Percentiles rank a stretch among this genome's conserved stretches.
phyloP scores from a whole-genome alignment of 306 rosid genomes.

The Malus orientalis region DNA sequence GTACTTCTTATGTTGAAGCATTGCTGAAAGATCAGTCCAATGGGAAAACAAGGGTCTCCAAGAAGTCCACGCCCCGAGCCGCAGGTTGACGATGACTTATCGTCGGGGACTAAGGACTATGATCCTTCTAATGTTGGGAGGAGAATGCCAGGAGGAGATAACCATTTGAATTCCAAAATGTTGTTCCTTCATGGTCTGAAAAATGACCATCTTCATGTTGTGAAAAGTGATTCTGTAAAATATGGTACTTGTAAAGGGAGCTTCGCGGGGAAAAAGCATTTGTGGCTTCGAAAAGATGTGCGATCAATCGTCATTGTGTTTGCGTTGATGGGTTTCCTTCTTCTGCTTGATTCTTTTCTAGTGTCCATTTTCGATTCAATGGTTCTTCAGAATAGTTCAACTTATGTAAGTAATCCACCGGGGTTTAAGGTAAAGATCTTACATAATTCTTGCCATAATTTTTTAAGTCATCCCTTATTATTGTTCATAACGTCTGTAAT shows the following conservation, averaged over 20 bases:
- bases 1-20: conserved; percentile 13
- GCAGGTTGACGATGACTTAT: conserved; percentile 11
- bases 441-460: neutral
- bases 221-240: conserved; percentile 47
- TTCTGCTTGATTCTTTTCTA: conserved; percentile 66
- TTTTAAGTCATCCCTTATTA: neutral
- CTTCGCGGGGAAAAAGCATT: conserved; percentile 42
- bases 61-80: conserved; percentile 40
- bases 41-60: conserved; percentile 46
- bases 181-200: conserved; percentile 42
- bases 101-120: conserved; percentile 43
- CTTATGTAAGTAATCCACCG: conserved; percentile 30
- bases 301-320: conserved; percentile 47
- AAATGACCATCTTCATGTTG: conserved; percentile 34
- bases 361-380: conserved; percentile 51
- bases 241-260: conserved; percentile 43
- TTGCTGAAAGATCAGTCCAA: conserved; percentile 14
- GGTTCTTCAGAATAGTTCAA: conserved; percentile 27
- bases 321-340: conserved; percentile 54
- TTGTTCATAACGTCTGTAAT: neutral
- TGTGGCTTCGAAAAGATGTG: conserved; percentile 57
- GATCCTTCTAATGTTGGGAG: conserved; percentile 42
- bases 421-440: conserved; percentile 1
- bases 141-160: conserved; percentile 43
- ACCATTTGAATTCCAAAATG: conserved; percentile 44